A percentile compares a stretch with the other conserved stretches of the same genome.
Conservation (phyloP, 441 rosid species). For the Flueggea neowawraea region DNA sequence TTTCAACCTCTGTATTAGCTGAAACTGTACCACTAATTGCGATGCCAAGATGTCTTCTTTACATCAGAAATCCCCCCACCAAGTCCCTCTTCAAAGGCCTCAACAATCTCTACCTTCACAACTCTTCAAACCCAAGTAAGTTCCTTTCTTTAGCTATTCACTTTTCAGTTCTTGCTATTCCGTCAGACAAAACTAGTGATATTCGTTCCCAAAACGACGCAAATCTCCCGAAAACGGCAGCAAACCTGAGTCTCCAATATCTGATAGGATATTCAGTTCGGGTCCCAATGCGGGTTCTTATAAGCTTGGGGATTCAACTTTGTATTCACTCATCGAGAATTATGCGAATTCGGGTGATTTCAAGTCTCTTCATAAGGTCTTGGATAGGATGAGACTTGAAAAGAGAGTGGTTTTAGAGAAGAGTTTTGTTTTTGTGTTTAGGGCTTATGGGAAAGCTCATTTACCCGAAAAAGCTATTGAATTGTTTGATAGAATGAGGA, state of each 20-base stretch:
- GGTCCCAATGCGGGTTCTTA: conserved; percentile 65
- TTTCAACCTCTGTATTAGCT: no score
- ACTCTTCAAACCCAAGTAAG: conserved; percentile 32
- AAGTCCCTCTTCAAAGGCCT: conserved; percentile 16
- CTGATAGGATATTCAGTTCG: conserved; percentile 48
- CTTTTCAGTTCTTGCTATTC: conserved; percentile 23
- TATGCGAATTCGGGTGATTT: conserved; percentile 61
- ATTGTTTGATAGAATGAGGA: conserved; percentile 61
- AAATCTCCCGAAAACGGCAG: conserved; percentile 1
- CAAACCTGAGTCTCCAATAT: conserved; percentile 38
- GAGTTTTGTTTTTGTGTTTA: conserved; percentile 57
- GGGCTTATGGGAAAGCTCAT: conserved; percentile 75
- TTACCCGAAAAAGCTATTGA: conserved; percentile 62
- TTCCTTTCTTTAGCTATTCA: conserved; percentile 3
- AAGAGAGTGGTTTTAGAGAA: conserved; percentile 55
- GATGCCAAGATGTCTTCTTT: conserved; percentile 42
- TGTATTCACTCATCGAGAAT: conserved; percentile 56
- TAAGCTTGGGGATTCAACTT: conserved; percentile 71
- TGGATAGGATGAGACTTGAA: conserved; percentile 59
- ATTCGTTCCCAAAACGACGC: conserved; percentile 10
- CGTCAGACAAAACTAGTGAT: conserved; percentile 20
- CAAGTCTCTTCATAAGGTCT: conserved; percentile 46
- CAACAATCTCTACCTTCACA: conserved; percentile 3
- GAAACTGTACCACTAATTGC: not conserved
- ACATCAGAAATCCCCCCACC: conserved; percentile 12